Base-by-base conservation (phyloP, 371 early-diverging fungal species). In the Saksenaea oblongispora region DNA sequence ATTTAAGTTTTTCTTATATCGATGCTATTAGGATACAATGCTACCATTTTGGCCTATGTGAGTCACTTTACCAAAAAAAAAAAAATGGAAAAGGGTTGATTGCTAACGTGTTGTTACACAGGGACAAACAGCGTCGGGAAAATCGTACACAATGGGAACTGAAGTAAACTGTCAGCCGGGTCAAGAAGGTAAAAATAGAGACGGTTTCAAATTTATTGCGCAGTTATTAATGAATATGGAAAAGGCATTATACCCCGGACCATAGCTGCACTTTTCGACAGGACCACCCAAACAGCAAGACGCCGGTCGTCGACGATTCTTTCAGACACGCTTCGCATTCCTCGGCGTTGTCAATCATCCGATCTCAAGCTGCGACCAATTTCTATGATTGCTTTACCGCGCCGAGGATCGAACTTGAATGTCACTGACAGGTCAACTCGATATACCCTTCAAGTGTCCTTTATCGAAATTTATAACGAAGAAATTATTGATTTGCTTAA, bases 131-230 rank as follows among this genome's bases (percentile, higher is more conserved):
- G 93, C 94, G 7, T 92, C 94, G 31, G 99, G 99, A 44, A 99
- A 99, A 84, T 99, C 99, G 9, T 96, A 94, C 70, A 99, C 99
- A 13, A 99, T 99, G 98, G 95, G 96, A 54, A 93, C 95, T 18
- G 90, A 83, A n/a, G 75, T 87, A 4, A 87, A 91, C 62, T 89
- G 86, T 34, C 79, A 85, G 57, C 64, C 79, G 41, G 74, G 79
- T 18, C 75, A 83, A 68, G 82, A 85, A 75, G 80, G 80, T 79
- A 47, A 56, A 24, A 34, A 51, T 22, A 47, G 22, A 17, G 22
- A 47, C 18, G 14, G 14, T 17, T 60, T 31, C 18, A 17, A 41
- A 14, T 47, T 47, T 26, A 47, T 47, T 47, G 51, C n/a, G 14
- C 14, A 4, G 14, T 41, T n/a, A 17, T 41, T 14, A 5, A n/a